Percentiles rank a stretch among this genome's conserved stretches.
Conservation (phyloP, 352 stramenopile genomes). For the Pythium aquatile region DNA sequence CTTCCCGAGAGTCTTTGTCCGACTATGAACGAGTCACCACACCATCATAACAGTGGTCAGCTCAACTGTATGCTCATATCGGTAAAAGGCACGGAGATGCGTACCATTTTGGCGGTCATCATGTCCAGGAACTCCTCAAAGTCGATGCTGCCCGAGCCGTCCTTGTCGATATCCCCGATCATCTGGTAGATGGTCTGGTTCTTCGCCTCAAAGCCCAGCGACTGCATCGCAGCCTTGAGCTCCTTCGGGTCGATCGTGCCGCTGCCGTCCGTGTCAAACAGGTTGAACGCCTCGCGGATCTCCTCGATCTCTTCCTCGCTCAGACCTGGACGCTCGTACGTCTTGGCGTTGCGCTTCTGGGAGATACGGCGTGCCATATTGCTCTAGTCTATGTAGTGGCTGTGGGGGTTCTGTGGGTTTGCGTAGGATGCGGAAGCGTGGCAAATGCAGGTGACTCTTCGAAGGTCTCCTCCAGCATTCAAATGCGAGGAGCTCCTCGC, state of each 20-base stretch:
- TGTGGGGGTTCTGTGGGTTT: background rate
- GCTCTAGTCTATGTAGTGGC: background rate
- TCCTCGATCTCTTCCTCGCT: conserved; percentile 96
- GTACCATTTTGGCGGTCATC: conserved; percentile 95
- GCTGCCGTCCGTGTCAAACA: conserved; percentile 97
- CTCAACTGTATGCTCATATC: too few relatives aligned
- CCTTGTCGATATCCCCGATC: conserved; percentile 96
- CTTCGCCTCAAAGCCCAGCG: conserved; percentile 96
- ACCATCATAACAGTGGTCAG: background rate
- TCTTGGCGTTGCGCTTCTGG: conserved; percentile 88
- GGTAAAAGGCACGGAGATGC: background rate
- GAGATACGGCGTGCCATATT: conserved; percentile 67
- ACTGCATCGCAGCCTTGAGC: conserved; percentile 96
- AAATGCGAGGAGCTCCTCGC: background rate
- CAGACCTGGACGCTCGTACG: conserved; percentile 86
- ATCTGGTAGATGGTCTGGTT: conserved; percentile 98
- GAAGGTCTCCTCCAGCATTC: background rate
- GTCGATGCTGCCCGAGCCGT: conserved; percentile 94
- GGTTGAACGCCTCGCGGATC: conserved; percentile 96
- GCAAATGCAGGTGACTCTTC: conserved; percentile 13
- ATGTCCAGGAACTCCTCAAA: conserved; percentile 98
- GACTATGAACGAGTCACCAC: conserved; percentile 43
- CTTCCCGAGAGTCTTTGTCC: conserved; percentile 94
- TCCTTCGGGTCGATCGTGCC: conserved; percentile 98
- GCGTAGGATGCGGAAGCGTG: background rate